These are phyloP conservation scores for Teratosphaeria epicoccoides DNA, from an alignment of 2,329 filamentous ascomycete genomes.

Conservation along the genomic window DNA sequence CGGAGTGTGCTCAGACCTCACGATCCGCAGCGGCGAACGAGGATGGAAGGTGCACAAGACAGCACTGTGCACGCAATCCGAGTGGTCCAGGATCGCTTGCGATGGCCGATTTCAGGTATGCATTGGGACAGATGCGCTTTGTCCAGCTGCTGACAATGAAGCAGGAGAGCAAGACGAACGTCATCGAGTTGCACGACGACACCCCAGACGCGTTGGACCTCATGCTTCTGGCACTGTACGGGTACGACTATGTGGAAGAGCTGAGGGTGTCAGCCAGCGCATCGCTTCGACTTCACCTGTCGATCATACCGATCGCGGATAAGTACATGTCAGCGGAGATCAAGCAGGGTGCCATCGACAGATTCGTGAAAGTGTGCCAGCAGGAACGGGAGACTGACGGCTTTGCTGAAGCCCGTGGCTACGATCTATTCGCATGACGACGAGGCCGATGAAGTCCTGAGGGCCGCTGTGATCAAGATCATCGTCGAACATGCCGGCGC, in stretches of 20 bases:
- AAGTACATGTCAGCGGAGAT: slow-evolving; percentile 24
- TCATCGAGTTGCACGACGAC: background rate
- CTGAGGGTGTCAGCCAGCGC: background rate
- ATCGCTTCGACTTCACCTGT: background rate
- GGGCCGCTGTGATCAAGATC: background rate
- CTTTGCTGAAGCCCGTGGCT: slow-evolving; percentile 3
- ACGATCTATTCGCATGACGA: background rate
- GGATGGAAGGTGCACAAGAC: slow-evolving; percentile 13
- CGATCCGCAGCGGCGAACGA: slow-evolving; percentile 9
- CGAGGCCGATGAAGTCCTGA: background rate
- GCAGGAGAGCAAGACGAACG: background rate
- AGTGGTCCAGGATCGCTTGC: slow-evolving; percentile 11
- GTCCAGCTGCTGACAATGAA: background rate
- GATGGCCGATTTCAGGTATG: slow-evolving; percentile 6
- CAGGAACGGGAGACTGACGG: background rate
- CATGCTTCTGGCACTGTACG: slow-evolving; percentile 1
- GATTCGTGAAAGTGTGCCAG: slow-evolving; percentile 14
- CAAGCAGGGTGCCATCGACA: slow-evolving; percentile 19
- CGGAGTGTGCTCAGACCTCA: slow-evolving; percentile 11
- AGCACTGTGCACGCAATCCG: slow-evolving; percentile 14
- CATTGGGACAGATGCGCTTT: background rate
- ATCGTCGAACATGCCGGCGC: background rate
- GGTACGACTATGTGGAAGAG: background rate
- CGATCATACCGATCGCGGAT: slow-evolving; percentile 19
- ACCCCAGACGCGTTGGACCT: background rate